These are phyloP conservation scores for Plantago major DNA, from an alignment of 257 asterid genomes.

Conservation along the genomic window DNA sequence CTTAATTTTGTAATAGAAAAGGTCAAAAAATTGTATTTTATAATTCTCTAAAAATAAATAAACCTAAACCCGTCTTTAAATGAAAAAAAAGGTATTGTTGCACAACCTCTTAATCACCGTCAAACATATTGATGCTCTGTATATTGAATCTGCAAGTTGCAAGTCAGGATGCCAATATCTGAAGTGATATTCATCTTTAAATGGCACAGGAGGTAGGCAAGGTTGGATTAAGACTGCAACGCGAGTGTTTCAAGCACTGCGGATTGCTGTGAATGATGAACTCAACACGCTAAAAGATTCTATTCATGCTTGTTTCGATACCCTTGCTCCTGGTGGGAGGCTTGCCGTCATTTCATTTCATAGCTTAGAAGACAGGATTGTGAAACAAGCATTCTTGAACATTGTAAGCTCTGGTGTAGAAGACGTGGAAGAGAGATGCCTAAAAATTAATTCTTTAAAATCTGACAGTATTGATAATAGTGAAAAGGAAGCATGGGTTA, in stretches of 20 bases:
- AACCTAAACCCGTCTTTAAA: too few relatives aligned
- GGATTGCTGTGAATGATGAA: slow-evolving; percentile 96
- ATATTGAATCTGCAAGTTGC: too few relatives aligned
- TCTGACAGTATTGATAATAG: slow-evolving; percentile 1
- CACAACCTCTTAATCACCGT: too few relatives aligned
- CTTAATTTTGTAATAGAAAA: too few relatives aligned
- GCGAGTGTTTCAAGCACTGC: slow-evolving; percentile 84
- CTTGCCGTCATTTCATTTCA: slow-evolving; percentile 91
- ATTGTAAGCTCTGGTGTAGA: slow-evolving; percentile 36
- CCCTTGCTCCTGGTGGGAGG: slow-evolving; percentile 82
- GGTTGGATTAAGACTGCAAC: slow-evolving; percentile 99
- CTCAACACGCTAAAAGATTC: slow-evolving; percentile 71
- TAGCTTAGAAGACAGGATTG: slow-evolving; percentile 94
- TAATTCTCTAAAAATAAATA: too few relatives aligned
- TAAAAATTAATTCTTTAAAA: slow-evolving; percentile 9
- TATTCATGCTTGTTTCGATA: slow-evolving; percentile 51
- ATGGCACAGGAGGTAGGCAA: slow-evolving; percentile 75
- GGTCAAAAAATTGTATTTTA: too few relatives aligned
- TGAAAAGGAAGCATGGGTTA: slow-evolving; percentile 69
- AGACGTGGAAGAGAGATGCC: slow-evolving; percentile 20
- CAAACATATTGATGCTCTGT: too few relatives aligned
- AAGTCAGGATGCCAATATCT: too few relatives aligned
- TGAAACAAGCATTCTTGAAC: slow-evolving; percentile 79
- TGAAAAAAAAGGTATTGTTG: too few relatives aligned
- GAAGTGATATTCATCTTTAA: neutral